Base-by-base conservation (phyloP, 2,329 filamentous ascomycete genomes). In the Cryphonectria japonica region DNA sequence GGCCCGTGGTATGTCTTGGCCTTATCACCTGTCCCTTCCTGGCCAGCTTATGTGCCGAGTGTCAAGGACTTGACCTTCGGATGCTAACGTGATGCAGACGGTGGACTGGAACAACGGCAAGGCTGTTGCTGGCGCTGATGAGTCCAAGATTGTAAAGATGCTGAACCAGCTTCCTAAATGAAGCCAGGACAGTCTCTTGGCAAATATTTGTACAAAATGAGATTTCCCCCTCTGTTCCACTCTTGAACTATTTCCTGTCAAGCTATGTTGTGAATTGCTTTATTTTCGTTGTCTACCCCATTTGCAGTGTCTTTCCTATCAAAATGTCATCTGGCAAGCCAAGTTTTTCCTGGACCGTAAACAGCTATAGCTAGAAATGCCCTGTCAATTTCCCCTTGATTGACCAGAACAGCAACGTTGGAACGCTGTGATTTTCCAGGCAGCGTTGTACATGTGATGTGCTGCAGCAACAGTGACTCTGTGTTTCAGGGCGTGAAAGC, bases 101-200 rank as follows among this genome's bases (percentile, higher is more conserved):
- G 95, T 98, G 67, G 95, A 98, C 80, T 98, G 96, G 96, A 93
- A 92, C 79, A 95, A 95, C 80, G 96, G 95, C 74, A 92, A 90
- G 80, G 95, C 91, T 63, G 85, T 92, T 83, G 84, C 89, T 37
- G 93, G 93, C 29, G 93, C 93, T 66, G 91, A 92, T 74, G 91
- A 97, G 83, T 97, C 94, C 22, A 92, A 95, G 83, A 98, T 98
- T 73, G 82, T 97, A 78, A 94, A 92, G 82, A 86, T 97, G 81
- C 82, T 98, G 67, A 88, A 89, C 71, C 84, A 88, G 70, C 80
- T 89, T 69, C 76, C 77, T 34, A 76, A 78, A 69, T 75, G 72
- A 62, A 71, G 46, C 8, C 26, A 29, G 14, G 32, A 37, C 52
- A 52, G 54, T 41, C 37, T 62, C n/a, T 3, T 54, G 29, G 54